Conservation (phyloP, 2,329 filamentous ascomycete genomes). For the Venturia pyrina region DNA sequence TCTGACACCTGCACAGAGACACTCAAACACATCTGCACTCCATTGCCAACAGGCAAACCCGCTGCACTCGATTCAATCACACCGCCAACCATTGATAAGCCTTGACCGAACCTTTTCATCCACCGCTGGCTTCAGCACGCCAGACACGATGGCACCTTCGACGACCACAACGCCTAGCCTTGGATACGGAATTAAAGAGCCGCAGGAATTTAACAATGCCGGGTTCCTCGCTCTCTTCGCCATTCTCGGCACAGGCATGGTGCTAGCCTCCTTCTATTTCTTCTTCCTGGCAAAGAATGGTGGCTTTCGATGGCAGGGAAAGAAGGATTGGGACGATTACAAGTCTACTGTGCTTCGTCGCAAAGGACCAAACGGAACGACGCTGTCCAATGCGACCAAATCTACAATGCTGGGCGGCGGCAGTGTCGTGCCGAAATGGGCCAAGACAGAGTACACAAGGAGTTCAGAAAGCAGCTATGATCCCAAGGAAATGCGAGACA, state of each 20-base stretch:
- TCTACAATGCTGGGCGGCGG: conserved; percentile 80
- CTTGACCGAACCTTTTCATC: background rate
- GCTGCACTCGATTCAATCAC: background rate
- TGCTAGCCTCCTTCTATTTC: conserved; percentile 79
- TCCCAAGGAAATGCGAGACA: conserved; percentile 30
- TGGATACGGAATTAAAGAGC: conserved; percentile 25
- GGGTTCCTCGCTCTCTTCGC: conserved; percentile 81
- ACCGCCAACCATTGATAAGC: background rate
- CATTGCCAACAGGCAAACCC: background rate
- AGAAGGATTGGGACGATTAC: conserved; percentile 96
- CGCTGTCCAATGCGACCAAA: conserved; percentile 71
- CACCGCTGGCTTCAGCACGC: background rate
- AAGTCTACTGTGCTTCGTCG: conserved; percentile 86
- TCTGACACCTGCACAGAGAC: background rate
- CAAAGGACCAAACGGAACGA: conserved; percentile 79
- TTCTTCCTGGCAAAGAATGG: conserved; percentile 98
- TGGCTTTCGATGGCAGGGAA: conserved; percentile 64
- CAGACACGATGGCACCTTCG: conserved; percentile 1
- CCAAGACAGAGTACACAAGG: conserved; percentile 26
- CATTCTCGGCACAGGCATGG: conserved; percentile 67
- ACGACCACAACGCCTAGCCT: conserved; percentile 15
- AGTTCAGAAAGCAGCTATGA: conserved; percentile 28
- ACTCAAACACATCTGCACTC: background rate
- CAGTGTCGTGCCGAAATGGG: conserved; percentile 48
- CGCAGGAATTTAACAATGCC: conserved; percentile 34